Evolutionary conservation across 495 filamentous ascomycete genomes (phyloP).

Genomic region (Aspergillus saccharolyticus): DNA sequence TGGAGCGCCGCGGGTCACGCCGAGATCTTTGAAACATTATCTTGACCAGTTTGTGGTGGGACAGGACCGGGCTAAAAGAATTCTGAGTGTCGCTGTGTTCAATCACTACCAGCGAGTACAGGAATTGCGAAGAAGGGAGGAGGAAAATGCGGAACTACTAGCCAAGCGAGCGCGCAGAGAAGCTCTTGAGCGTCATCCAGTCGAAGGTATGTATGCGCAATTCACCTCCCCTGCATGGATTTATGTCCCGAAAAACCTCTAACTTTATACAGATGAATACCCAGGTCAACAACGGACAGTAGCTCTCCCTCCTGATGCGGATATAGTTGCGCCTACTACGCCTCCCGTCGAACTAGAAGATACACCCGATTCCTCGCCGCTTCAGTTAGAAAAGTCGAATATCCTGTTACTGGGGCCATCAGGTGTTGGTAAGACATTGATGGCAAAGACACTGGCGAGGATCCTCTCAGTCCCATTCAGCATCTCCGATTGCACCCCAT

Average conservation of each 20-base stretch:
- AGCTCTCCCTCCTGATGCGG: slow-evolving; percentile 26
- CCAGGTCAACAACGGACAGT: slow-evolving; percentile 65
- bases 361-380: slow-evolving; percentile 51
- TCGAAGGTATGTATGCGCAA: slow-evolving; percentile 48
- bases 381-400: slow-evolving; percentile 93
- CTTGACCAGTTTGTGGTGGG: slow-evolving; percentile 96
- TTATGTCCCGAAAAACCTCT: slow-evolving; percentile 7
- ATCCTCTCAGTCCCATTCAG: slow-evolving; percentile 91
- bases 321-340: slow-evolving; percentile 22
- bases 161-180: slow-evolving; percentile 47
- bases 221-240: background rate
- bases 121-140: slow-evolving; percentile 68
- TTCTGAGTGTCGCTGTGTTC: slow-evolving; percentile 88
- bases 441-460: slow-evolving; percentile 75
- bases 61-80: slow-evolving; percentile 93
- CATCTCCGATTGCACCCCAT: slow-evolving; percentile 95
- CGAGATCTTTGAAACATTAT: slow-evolving; percentile 76
- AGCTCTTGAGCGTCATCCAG: slow-evolving; percentile 41
- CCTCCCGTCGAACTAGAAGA: slow-evolving; percentile 43
- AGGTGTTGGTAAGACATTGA: slow-evolving; percentile 94
- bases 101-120: slow-evolving; percentile 92
- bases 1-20: slow-evolving; percentile 72
- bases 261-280: slow-evolving; percentile 62
- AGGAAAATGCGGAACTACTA: slow-evolving; percentile 64
- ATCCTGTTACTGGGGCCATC: slow-evolving; percentile 89